These are phyloP conservation scores for Nannizziopsis arthrosporioides DNA, from an alignment of 2,329 filamentous ascomycete species.

Conservation along the genomic window DNA sequence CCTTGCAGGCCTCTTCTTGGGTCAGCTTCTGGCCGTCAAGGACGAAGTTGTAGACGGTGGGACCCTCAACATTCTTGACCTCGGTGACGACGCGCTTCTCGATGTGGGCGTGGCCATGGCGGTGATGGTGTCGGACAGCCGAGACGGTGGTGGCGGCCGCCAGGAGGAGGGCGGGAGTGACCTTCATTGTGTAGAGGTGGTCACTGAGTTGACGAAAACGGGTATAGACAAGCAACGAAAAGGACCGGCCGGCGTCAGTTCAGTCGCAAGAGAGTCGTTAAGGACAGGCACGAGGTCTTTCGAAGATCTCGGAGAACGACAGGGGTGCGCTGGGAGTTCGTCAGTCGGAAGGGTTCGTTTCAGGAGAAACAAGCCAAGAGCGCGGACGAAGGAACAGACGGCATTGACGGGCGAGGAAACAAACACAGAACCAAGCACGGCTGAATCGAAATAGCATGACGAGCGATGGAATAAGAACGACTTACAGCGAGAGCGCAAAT, in stretches of 20 bases:
- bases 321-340: no score
- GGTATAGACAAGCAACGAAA: conserved; percentile 5
- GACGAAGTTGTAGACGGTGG: conserved; percentile 59
- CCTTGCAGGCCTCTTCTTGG: conserved; percentile 54
- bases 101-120: conserved; percentile 25
- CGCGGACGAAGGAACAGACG: no score
- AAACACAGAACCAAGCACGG: no score
- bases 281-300: conserved; percentile 17
- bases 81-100: conserved; percentile 36
- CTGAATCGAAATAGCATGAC: no score
- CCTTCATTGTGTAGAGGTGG: conserved; percentile 28
- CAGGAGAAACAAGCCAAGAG: no score
- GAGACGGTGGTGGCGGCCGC: conserved; percentile 29
- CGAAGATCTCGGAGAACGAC: conserved; percentile 12
- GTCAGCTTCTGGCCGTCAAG: conserved; percentile 53
- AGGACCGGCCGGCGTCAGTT: conserved; percentile 11
- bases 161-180: conserved; percentile 30
- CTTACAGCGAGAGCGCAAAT: no score
- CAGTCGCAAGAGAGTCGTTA: conserved; percentile 6
- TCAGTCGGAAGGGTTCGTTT: no score
- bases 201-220: conserved; percentile 1
- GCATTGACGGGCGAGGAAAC: no score
- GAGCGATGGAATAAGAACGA: no score
- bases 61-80: conserved; percentile 46
- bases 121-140: conserved; percentile 30